Base-by-base conservation (phyloP, 2,329 filamentous ascomycete genomes). In the Fusarium lyarnte region DNA sequence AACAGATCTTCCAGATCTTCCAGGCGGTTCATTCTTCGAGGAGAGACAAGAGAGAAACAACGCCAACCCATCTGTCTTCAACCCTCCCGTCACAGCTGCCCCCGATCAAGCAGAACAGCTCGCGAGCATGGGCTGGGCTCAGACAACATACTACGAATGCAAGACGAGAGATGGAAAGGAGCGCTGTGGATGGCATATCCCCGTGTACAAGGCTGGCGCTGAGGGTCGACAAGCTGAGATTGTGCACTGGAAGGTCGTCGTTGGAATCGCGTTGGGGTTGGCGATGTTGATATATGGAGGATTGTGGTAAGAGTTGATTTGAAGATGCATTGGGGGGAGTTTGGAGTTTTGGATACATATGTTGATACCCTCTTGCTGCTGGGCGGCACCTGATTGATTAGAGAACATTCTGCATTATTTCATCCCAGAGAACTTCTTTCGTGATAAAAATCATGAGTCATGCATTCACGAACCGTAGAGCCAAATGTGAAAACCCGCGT, bases 151-250 rank as follows among this genome's bases (percentile, higher is more conserved):
- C 63, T 82, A 82, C 63, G 72, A 78, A 45, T 82, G 81, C 70
- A 72, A 64, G 55, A 81, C 79, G 43, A 67, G 77, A 29, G 78
- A 59, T 45, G 78, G 77, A 14, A 52, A 66, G n/a, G 77, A 79
- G 62, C 78, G 78, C 43, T 82, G 81, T 62, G 81, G 80, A 10
- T 83, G 81, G 81, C 80, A 80, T 60, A 77, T 81, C 17, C 81
- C 81, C 3, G 70, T 82, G 1, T 66, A 78, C 51, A 77, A 79
- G 72, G 76, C 63, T 6, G 74, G 58, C 27, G 74, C 74, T 19
- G 74, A 73, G 8, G 72, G 70, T 25, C 71, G 76, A 8, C 58
- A 74, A 67, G 38, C 67, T 49, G 39, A 58, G 72, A 67, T 79
- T 60, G 42, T 78, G 55, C 54, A 62, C 41, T 68, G 66, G 75